These are phyloP conservation scores for Fereydounia khargensis DNA, from an alignment of 1,284 basidiomycete species.

Conservation along the genomic window DNA sequence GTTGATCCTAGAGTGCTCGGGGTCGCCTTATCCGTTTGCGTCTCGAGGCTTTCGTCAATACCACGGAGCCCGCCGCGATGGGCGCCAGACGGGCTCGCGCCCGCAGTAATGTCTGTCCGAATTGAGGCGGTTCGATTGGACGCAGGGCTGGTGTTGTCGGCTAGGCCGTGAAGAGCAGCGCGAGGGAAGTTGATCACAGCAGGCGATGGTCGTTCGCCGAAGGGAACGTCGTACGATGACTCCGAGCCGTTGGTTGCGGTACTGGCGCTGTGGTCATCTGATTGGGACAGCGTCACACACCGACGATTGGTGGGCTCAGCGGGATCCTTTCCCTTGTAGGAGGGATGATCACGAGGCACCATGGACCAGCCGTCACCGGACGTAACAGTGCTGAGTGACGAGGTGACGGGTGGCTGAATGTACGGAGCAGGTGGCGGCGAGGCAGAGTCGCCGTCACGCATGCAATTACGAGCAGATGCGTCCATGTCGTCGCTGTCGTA, in stretches of 20 bases:
- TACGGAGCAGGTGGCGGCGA: conserved; percentile 12
- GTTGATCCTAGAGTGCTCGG: no score
- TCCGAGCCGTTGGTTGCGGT: conserved; percentile 7
- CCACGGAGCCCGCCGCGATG: conserved; percentile 36
- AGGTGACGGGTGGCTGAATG: conserved; percentile 17
- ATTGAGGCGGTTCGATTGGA: conserved; percentile 14
- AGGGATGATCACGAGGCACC: conserved; percentile 11
- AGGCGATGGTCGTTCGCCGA: conserved; percentile 28
- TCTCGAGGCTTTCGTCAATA: conserved; percentile 28
- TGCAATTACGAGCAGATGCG: no score
- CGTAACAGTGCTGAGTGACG: conserved; percentile 12
- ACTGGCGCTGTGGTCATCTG: no score
- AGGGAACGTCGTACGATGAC: conserved; percentile 30
- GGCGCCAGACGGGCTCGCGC: conserved; percentile 18
- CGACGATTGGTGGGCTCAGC: conserved; percentile 18
- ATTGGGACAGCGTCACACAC: no score
- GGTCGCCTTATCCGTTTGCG: no score
- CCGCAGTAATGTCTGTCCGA: conserved; percentile 5
- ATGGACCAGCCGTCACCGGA: conserved; percentile 27
- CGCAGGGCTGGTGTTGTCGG: conserved; percentile 10
- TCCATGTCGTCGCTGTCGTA: no score
- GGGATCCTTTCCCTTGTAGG: conserved; percentile 9
- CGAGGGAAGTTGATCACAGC: conserved; percentile 20
- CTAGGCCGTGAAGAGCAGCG: neutral
- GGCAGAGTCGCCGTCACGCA: no score